Evolutionary conservation across 257 asterid genomes (phyloP), one percentile per base, ranked within the genome.

Genomic region (Mitragyna speciosa): DNA sequence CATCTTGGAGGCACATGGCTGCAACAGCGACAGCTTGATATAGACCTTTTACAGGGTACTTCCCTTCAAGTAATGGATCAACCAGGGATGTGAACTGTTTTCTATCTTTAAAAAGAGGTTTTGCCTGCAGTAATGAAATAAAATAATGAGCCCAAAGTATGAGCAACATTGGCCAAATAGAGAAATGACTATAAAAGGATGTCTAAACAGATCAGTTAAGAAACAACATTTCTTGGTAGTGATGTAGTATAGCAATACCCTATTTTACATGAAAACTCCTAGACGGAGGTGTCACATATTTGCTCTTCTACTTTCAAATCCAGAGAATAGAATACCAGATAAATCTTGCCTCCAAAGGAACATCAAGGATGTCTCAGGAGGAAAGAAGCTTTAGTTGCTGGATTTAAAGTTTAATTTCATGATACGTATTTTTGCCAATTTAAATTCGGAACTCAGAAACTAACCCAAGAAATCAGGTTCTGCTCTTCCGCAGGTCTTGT

Each of bases 1-100:
- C 89, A 5, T 86, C 91, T 82, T 88, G 91, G 33, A 88, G 84
- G 78, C 91, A 84, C 89, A 84, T 86, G n/a, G 86, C 84, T 74
- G 88, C 89, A 31, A 87, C 64, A 3, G 89, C 88, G 49, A 89
- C 41, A 22, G 87, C 90, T 80, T 83, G 89, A 82, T 63, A 73
- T 73, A 89, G 78, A 30, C 86, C 76, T 64, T 82, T 83, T 28
- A 69, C 54, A 0, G 89, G 87, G 80, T 84, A 82, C 58, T 76
- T 82, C 65, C 86, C 88, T 82, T 64, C 87, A 9, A 88, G 87
- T 75, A 76, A 67, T 6, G 91, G 88, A 71, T 87, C 90, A 19
- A 84, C 89, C 81, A 87, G 77, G 77, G 47, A 41, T 12, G 76
- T 75, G 58, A 84, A 84, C 45, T 70, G 86, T 19, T 52, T 79